Evolutionary conservation across 176 grass and related monocot species (phyloP).

Genomic region (Oryza officinalis): DNA sequence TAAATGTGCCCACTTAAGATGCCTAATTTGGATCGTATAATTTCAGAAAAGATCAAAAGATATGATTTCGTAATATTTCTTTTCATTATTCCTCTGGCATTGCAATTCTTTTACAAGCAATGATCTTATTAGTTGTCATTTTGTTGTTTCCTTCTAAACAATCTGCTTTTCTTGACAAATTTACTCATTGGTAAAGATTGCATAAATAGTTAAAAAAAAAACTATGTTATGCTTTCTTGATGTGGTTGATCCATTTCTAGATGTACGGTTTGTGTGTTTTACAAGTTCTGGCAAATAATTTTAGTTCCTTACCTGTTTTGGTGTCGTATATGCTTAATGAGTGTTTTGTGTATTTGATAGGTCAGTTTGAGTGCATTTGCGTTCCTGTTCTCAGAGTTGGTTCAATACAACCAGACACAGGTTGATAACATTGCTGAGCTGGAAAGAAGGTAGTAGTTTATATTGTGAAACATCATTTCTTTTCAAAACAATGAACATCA

Average conservation of each 20-base stretch:
- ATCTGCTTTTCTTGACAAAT: not conserved
- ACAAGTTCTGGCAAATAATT: not conserved
- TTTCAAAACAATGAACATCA: not conserved
- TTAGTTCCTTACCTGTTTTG: constrained; percentile 1
- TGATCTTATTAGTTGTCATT: not conserved
- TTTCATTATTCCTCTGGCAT: not conserved
- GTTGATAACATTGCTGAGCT: constrained; percentile 97
- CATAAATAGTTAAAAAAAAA: not conserved
- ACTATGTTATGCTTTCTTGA: not conserved
- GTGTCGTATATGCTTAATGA: constrained; percentile 22
- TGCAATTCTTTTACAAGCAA: not conserved
- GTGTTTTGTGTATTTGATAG: constrained; percentile 47
- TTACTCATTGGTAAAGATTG: not conserved
- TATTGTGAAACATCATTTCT: not conserved
- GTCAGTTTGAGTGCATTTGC: constrained; percentile 98
- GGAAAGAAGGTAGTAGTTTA: constrained; percentile 71
- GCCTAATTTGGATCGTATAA: not conserved
- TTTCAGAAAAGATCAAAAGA: not conserved
- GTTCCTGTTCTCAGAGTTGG: constrained; percentile 95
- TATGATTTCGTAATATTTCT: not conserved
- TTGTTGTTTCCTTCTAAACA: not conserved
- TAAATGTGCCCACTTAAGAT: not conserved
- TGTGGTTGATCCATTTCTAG: not conserved
- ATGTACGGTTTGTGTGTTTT: not conserved
- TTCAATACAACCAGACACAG: constrained; percentile 98